These are phyloP conservation scores for Diplogelasinospora grovesii DNA, from an alignment of 495 filamentous ascomycete species.

Conservation along the genomic window DNA sequence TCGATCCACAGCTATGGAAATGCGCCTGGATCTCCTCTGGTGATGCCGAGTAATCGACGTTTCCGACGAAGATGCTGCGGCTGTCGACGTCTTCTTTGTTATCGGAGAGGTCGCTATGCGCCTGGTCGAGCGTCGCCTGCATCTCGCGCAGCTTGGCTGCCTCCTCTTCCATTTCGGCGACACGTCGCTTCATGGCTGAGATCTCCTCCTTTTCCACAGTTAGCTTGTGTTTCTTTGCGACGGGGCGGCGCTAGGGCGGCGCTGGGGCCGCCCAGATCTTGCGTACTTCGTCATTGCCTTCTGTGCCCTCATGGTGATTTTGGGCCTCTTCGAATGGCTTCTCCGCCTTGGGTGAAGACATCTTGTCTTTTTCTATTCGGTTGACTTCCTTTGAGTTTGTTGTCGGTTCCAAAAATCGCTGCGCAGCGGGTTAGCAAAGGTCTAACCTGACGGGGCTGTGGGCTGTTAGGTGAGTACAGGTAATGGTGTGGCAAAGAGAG, in stretches of 20 bases:
- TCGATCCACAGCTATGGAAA: constrained; percentile 95
- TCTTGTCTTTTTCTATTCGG: no score
- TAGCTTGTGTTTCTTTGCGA: constrained; percentile 11
- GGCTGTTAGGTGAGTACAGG: no score
- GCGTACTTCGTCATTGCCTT: constrained; percentile 41
- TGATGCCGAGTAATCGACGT: constrained; percentile 96
- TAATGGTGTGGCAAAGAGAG: no score
- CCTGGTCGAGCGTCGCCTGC: constrained; percentile 84
- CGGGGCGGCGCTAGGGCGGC: neutral
- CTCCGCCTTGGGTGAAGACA: constrained; percentile 23
- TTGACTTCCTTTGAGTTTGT: no score
- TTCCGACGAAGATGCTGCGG: constrained; percentile 95
- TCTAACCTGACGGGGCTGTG: no score
- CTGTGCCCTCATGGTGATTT: constrained; percentile 31
- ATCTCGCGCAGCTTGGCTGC: constrained; percentile 95
- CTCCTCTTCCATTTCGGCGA: constrained; percentile 98
- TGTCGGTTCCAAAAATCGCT: no score
- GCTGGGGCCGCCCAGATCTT: neutral
- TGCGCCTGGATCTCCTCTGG: constrained; percentile 99
- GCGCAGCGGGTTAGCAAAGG: neutral
- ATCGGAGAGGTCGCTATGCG: constrained; percentile 74
- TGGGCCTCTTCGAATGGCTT: constrained; percentile 22
- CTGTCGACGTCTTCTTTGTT: constrained; percentile 95
- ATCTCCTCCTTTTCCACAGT: constrained; percentile 64
- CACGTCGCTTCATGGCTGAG: constrained; percentile 92